Base-by-base conservation (phyloP, 805 yeast genomes). In the Blastobotrys mokoenaii region DNA sequence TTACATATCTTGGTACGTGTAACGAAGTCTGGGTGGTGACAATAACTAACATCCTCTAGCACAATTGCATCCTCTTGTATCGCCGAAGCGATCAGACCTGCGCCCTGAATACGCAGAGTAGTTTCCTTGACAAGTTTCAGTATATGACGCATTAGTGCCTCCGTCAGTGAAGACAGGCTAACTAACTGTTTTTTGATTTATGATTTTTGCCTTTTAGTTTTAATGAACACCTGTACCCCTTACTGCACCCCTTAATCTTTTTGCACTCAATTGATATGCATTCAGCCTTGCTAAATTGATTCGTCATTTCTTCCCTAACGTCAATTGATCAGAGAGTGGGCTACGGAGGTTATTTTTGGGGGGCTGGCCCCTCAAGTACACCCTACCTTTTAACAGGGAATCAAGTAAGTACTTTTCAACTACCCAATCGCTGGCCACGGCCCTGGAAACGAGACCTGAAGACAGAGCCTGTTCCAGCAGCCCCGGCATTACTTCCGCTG, bases 11-110 rank as follows among this genome's bases (percentile, higher is more conserved):
- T 22, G 27, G 27, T 22, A 22, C 8, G 27, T 22, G 27, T 22
- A 8, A n/a, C n/a, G n/a, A 8, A 5, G 8, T 22, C 7, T 22
- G 27, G 4, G 27, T 22, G 27, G 27, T 4, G 8, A 8, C 27
- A 8, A 22, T 8, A 22, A 22, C 27, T 22, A 22, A 22, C 27
- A 4, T 22, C 27, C 7, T 22, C 7, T 22, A 18, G 60, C 59
- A 31, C 97, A 89, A 63, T 70, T 89, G 48, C 96, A 89, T 65
- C 97, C 97, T 5, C 71, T 89, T 58, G 95, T 86, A 48, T 87
- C 78, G 37, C 97, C 97, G 36, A 84, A 83, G 63, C 79, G 97
- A 57, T 78, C 94, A 1, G 96, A 89, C 59, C 67, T 88, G 62
- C 80, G 96, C 68, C 95, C 94, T 8, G 96, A 88, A 63, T 77